Evolutionary conservation across 2,329 filamentous ascomycete genomes (phyloP).

Genomic region (Pseudogymnoascus sp.): DNA sequence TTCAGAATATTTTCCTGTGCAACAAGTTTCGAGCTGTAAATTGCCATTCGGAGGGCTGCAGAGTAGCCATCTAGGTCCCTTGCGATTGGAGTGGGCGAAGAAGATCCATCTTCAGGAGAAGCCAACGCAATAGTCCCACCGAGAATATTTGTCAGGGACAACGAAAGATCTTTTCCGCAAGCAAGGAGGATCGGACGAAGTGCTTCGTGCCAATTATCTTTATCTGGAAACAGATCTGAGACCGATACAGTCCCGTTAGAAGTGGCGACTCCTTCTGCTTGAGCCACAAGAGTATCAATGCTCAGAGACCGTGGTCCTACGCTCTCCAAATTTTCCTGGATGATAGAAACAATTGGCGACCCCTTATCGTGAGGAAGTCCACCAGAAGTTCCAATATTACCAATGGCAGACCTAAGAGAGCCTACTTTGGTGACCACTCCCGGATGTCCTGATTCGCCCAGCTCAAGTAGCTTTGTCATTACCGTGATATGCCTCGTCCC

Average conservation of each 20-base stretch:
- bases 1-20: constrained; percentile 33
- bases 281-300: constrained; percentile 46
- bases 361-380: constrained; percentile 14
- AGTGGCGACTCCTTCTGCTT: constrained; percentile 36
- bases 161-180: constrained; percentile 47
- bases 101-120: constrained; percentile 22
- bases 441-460: constrained; percentile 44
- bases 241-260: constrained; percentile 26
- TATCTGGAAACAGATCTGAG: constrained; percentile 52
- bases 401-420: constrained; percentile 38
- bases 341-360: constrained; percentile 41
- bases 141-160: constrained; percentile 67
- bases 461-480: constrained; percentile 44
- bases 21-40: constrained; percentile 58
- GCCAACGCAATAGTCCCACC: constrained; percentile 63
- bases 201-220: constrained; percentile 56
- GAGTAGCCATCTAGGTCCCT: constrained; percentile 65
- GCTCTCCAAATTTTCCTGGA: constrained; percentile 47
- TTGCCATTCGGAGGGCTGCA: constrained; percentile 64
- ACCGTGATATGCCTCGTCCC: constrained; percentile 41
- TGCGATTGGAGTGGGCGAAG: constrained; percentile 27
- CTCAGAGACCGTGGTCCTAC: constrained; percentile 42
- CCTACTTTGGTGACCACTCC: constrained; percentile 18
- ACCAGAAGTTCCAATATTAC: constrained; percentile 22
- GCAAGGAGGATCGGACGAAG: constrained; percentile 46